Evolutionary conservation across 331 rosid species (phyloP), one percentile per base, ranked within the genome.

Genomic region (Pyracantha coccinea): DNA sequence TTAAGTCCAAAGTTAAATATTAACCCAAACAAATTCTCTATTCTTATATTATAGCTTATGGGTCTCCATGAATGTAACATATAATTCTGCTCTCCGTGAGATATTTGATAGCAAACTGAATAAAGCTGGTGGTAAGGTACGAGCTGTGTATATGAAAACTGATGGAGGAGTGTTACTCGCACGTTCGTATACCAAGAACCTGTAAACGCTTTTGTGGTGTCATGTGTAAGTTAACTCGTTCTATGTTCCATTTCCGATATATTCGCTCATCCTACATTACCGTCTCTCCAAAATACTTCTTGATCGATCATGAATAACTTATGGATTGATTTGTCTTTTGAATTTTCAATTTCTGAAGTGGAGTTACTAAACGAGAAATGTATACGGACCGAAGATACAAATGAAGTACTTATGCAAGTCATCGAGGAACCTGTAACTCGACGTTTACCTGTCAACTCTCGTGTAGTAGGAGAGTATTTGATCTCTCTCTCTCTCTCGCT

Each of bases 81-180:
- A 10, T 38, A 16, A 16, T 52, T 16, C 57, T 55, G 61, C 63
- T 27, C 71, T 74, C 31, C 71, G 53, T 28, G 78, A 27, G 8
- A 74, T 74, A 62, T 62, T 74, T 3, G 71, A 74, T 47, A 62
- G 78, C 71, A 66, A 35, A 45, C 66, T 74, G 29, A 74, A 47
- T n/a, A 74, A 74, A 74, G 78, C 71, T 28, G 78, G 71, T 28
- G 78, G 71, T 25, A 45, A 45, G 55, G 29, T 74, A 45, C 71
- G 50, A 53, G 71, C 71, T 45, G 78, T 74, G 14, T 74, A 74
- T 47, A 53, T 74, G n/a, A 74, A 47, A 63, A 74, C 59, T 45
- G 62, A 74, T 53, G 29, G 63, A 45, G 78, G 64, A n/a, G 61
- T 63, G 15, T 2, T 74, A 9, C 27, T 62, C 78, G 31, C 60